Evolutionary conservation across 2,329 filamentous ascomycete species (phyloP).

Genomic region (Ophiocordyceps sinensis): DNA sequence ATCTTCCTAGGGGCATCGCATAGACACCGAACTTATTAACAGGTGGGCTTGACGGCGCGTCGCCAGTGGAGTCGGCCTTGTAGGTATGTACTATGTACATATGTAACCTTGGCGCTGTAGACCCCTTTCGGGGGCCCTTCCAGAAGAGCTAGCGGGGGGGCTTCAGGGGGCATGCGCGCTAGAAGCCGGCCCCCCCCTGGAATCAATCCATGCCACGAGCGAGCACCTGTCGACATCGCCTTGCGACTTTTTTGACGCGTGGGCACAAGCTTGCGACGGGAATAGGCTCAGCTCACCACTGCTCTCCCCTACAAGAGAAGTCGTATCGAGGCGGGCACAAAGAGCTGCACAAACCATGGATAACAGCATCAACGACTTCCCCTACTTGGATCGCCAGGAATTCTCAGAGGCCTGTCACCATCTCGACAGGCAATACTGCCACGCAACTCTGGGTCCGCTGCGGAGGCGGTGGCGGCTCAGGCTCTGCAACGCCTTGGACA

Average conservation of each 20-base stretch:
- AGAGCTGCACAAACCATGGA: slow-evolving; percentile 14
- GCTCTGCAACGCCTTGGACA: slow-evolving; percentile 35
- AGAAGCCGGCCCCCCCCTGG: too few species aligned
- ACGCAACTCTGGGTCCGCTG: slow-evolving; percentile 39
- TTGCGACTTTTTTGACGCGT: too few species aligned
- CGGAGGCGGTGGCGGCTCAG: slow-evolving; percentile 40
- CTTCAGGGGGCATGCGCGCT: too few species aligned
- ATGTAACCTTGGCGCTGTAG: too few species aligned
- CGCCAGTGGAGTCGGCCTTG: not conserved
- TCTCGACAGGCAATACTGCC: slow-evolving; percentile 43
- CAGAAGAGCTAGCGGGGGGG: too few species aligned
- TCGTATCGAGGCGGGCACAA: not conserved
- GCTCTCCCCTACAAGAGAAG: not conserved
- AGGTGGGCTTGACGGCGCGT: too few species aligned
- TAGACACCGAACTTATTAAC: not conserved
- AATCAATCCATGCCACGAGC: too few species aligned
- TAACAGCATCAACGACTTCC: slow-evolving; percentile 34
- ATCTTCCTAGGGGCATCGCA: not conserved
- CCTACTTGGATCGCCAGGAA: slow-evolving; percentile 44
- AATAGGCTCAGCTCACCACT: too few species aligned
- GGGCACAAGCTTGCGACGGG: too few species aligned
- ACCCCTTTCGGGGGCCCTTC: too few species aligned
- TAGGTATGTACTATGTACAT: too few species aligned
- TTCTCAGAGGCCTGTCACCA: slow-evolving; percentile 51
- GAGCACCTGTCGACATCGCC: too few species aligned